A percentile compares a stretch with the other conserved stretches of the same genome.
Evolutionary conservation across 495 filamentous ascomycete species (phyloP).

Genomic region (Penicillium arizonense): DNA sequence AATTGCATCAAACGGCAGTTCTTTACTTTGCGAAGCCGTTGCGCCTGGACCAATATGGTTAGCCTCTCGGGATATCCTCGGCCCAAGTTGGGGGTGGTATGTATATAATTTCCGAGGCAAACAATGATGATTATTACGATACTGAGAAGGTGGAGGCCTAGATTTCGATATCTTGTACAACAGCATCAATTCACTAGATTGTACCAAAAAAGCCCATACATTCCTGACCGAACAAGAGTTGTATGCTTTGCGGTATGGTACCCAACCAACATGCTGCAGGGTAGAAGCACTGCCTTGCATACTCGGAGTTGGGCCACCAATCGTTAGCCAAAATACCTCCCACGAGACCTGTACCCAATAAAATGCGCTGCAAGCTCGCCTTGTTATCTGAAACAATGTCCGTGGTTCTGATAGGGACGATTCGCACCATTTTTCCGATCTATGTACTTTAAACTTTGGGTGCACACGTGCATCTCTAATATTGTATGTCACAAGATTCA

Average conservation of each 20-base stretch:
- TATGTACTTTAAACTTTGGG: too few species aligned
- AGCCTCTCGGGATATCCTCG: slow-evolving; percentile 7
- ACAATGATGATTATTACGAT: neutral
- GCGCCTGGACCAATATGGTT: neutral
- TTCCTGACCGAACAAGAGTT: neutral
- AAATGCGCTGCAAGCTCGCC: too few species aligned
- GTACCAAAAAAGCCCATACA: neutral
- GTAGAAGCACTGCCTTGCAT: neutral
- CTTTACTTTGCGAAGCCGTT: neutral
- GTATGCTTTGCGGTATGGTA: neutral
- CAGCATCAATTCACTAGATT: neutral
- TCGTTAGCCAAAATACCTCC: neutral
- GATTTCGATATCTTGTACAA: neutral
- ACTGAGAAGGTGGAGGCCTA: too few species aligned
- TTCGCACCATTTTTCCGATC: too few species aligned
- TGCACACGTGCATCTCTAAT: neutral
- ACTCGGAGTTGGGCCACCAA: neutral
- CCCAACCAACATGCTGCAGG: neutral
- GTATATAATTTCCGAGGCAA: neutral
- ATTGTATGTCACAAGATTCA: neutral
- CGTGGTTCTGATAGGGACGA: too few species aligned
- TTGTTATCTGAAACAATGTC: too few species aligned
- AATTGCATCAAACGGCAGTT: too few species aligned
- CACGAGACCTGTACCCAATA: neutral
- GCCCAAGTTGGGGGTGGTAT: neutral